Evolutionary conservation across 2,329 filamentous ascomycete genomes (phyloP).

Genomic region (Aspergillus udagawae): DNA sequence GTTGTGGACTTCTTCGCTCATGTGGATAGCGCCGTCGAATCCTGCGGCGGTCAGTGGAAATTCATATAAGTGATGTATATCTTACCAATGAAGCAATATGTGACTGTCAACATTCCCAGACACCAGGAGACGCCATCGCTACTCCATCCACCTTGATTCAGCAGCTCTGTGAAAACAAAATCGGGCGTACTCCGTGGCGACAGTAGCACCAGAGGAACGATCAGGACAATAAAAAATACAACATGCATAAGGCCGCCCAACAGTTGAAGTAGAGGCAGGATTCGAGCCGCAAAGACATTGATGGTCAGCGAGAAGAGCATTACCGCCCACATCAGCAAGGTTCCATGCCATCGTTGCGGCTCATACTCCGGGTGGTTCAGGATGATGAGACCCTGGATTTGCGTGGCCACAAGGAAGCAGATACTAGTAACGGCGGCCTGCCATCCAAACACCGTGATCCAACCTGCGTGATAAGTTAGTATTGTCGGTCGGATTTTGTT

Average conservation of each 20-base stretch:
- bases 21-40: constrained; percentile 48
- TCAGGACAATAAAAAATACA: constrained; percentile 30
- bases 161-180: constrained; percentile 29
- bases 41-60: constrained; percentile 22
- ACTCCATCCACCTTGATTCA: constrained; percentile 29
- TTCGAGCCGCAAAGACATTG: neutral
- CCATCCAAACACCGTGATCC: constrained; percentile 43
- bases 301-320: constrained; percentile 36
- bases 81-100: constrained; percentile 22
- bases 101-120: constrained; percentile 34
- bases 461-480: constrained; percentile 21
- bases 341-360: constrained; percentile 35
- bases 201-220: constrained; percentile 26
- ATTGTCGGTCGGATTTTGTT: neutral
- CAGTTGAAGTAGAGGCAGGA: constrained; percentile 35
- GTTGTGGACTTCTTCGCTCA: constrained; percentile 45
- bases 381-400: constrained; percentile 32
- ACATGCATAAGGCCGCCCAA: constrained; percentile 27
- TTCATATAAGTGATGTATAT: neutral
- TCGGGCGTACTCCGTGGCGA: constrained; percentile 28
- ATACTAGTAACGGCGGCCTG: constrained; percentile 32
- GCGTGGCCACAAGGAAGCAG: constrained; percentile 32
- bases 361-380: constrained; percentile 31
- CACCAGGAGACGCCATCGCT: constrained; percentile 30
- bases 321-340: constrained; percentile 37